Conservation (phyloP, 768 basidiomycete genomes). For the Trametes coccinea region DNA sequence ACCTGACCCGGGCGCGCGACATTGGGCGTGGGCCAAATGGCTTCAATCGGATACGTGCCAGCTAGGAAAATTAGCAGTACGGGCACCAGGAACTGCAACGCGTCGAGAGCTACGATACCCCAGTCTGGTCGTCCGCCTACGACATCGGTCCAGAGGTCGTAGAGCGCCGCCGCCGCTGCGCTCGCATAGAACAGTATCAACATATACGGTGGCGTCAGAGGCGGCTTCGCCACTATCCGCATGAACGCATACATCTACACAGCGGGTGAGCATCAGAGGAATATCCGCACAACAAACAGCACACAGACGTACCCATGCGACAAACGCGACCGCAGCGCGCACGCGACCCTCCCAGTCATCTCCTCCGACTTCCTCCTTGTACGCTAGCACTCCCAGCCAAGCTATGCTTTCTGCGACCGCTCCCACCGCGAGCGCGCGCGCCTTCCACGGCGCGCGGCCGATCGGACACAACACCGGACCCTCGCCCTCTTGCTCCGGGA, state of each 20-base stretch:
- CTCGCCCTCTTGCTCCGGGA: constrained; percentile 24
- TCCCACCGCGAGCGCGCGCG: constrained; percentile 38
- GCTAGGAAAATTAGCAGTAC: constrained; percentile 47
- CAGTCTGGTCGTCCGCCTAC: constrained; percentile 9
- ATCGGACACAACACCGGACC: constrained; percentile 31
- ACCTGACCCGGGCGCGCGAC: constrained; percentile 54
- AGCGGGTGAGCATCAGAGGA: too few species aligned
- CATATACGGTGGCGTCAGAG: constrained; percentile 54
- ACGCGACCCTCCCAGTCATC: constrained; percentile 6
- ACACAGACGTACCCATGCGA: constrained; percentile 50
- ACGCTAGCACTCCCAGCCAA: constrained; percentile 47
- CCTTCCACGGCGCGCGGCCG: constrained; percentile 33
- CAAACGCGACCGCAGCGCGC: constrained; percentile 36
- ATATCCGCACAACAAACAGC: too few species aligned
- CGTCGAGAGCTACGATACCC: constrained; percentile 27
- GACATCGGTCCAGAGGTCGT: constrained; percentile 38
- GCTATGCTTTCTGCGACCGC: constrained; percentile 40
- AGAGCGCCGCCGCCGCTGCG: constrained; percentile 39
- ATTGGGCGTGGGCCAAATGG: constrained; percentile 44
- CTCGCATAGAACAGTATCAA: constrained; percentile 44
- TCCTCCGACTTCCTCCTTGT: constrained; percentile 33
- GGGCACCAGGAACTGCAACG: constrained; percentile 38
- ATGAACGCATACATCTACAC: constrained; percentile 47
- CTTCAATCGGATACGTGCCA: constrained; percentile 57
- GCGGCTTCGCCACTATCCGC: constrained; percentile 41